Conservation (phyloP, 2,329 filamentous ascomycete species). For the Penicillium griseofulvum region DNA sequence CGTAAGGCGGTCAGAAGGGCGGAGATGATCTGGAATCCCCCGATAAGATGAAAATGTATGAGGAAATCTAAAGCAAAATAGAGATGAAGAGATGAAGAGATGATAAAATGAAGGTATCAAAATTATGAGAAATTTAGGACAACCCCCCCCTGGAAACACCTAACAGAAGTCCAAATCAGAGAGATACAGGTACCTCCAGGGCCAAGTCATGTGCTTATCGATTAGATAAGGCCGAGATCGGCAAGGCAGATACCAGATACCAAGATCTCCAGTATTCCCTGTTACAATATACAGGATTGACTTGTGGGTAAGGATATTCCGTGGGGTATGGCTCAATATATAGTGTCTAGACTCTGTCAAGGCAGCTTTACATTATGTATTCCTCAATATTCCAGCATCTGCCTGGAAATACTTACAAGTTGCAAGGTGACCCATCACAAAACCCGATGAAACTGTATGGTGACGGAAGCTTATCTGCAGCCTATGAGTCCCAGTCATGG, state of each 20-base stretch:
- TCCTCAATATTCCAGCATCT: neutral
- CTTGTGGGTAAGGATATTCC: neutral
- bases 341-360: neutral
- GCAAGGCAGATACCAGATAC: slow-evolving; percentile 1
- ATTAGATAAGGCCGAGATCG: slow-evolving; percentile 28
- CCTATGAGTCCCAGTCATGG: slow-evolving; percentile 5
- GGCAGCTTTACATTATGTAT: neutral
- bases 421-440: neutral
- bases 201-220: slow-evolving; percentile 19
- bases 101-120: neutral
- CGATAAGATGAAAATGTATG: slow-evolving; percentile 2
- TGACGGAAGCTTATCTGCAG: slow-evolving; percentile 14
- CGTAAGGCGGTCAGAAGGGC: slow-evolving; percentile 35
- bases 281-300: neutral
- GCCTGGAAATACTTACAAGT: neutral
- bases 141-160: neutral
- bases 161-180: slow-evolving; percentile 12
- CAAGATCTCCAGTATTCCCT: neutral
- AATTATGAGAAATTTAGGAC: neutral
- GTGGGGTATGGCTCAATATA: neutral
- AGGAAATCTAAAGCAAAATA: neutral
- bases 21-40: slow-evolving; percentile 16
- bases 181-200: neutral
- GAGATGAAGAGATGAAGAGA: neutral
- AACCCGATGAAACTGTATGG: neutral